Conservation (phyloP, 306 rosid genomes). For the Ammopiptanthus mongolicus region DNA sequence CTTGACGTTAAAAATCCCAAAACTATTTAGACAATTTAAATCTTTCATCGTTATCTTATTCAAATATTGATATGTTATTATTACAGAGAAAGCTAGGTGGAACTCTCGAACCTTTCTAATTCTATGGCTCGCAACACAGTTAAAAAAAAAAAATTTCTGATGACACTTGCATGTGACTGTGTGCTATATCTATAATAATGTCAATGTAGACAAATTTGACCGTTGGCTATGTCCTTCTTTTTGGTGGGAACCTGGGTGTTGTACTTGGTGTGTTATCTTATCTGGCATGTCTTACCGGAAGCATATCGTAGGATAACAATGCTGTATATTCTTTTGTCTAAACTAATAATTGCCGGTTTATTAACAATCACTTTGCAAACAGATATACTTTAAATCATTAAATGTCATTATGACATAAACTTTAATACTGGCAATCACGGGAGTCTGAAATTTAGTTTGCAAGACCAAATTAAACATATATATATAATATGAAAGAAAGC, state of each 20-base stretch:
- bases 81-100: too few species aligned
- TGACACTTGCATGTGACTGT: slow-evolving; percentile 20
- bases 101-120: neutral
- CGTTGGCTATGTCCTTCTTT: slow-evolving; percentile 1
- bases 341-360: neutral
- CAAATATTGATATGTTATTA: too few species aligned
- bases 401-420: neutral
- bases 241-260: neutral
- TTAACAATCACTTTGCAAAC: neutral
- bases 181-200: neutral
- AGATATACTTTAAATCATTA: neutral
- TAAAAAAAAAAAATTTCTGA: neutral
- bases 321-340: neutral
- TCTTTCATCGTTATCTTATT: neutral
- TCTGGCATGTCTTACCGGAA: neutral
- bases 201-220: slow-evolving; percentile 30
- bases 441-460: too few species aligned
- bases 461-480: too few species aligned
- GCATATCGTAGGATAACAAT: neutral
- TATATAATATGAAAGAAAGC: too few species aligned
- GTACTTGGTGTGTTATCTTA: slow-evolving; percentile 2
- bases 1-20: too few species aligned
- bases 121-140: neutral
- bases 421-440: neutral
- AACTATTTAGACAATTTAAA: too few species aligned